Percentiles rank a stretch among this genome's conserved stretches.
Evolutionary conservation across 768 basidiomycete species (phyloP).

Genomic region (Amanita rimosa): DNA sequence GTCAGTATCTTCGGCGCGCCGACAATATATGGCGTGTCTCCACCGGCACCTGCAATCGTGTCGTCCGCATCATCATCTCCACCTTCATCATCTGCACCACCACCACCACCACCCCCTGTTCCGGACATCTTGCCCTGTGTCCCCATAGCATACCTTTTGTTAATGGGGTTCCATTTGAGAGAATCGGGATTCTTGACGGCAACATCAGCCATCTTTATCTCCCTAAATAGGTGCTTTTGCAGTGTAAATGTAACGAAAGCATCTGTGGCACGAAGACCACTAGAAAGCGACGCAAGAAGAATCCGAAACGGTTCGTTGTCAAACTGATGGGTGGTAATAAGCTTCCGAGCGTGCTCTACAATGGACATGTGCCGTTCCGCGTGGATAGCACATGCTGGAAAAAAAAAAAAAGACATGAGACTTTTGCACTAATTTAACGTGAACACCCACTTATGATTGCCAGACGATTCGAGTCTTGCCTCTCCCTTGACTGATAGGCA

Average conservation of each 20-base stretch:
- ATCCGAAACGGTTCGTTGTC: conserved; percentile 80
- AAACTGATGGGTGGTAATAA: conserved; percentile 71
- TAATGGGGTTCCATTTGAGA: conserved; percentile 49
- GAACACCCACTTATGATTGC: conserved; percentile 57
- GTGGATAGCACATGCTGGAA: conserved; percentile 63
- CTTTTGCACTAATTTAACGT: neutral
- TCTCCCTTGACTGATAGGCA: conserved; percentile 49
- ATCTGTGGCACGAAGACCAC: conserved; percentile 60
- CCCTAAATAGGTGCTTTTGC: conserved; percentile 77
- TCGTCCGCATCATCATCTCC: conserved; percentile 23
- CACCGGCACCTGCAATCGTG: conserved; percentile 12
- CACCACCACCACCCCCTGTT: conserved; percentile 21
- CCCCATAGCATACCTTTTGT: conserved; percentile 44
- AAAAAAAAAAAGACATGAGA: neutral
- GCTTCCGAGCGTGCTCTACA: conserved; percentile 66
- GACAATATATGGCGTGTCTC: conserved; percentile 4
- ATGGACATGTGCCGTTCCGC: conserved; percentile 43
- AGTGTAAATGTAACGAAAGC: conserved; percentile 68
- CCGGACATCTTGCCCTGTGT: conserved; percentile 20
- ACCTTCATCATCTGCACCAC: conserved; percentile 19
- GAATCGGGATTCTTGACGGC: conserved; percentile 52
- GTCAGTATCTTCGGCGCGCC: conserved; percentile 37
- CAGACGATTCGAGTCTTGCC: conserved; percentile 63
- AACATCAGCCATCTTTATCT: conserved; percentile 58
- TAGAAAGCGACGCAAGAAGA: conserved; percentile 59